phyloP scores from a whole-genome alignment of 2,329 filamentous ascomycete genomes.

The Alternaria metachromatica region DNA sequence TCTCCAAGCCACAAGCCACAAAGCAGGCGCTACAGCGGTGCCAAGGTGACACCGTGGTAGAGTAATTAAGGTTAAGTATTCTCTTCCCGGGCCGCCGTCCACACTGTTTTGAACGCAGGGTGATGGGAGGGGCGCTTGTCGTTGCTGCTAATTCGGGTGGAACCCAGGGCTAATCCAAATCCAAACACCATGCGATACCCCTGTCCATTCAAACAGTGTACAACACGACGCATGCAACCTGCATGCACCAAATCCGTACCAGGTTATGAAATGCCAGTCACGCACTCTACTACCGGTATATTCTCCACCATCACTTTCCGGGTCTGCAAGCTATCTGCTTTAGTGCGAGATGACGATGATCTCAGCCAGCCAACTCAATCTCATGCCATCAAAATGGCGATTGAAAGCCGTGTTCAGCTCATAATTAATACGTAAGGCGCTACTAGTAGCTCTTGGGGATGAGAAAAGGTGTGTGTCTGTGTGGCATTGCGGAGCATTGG shows the following conservation, averaged over 20 bases:
- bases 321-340: slow-evolving; percentile 9
- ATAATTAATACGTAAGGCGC: slow-evolving; percentile 14
- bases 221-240: slow-evolving; percentile 7
- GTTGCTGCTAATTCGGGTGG: slow-evolving; percentile 20
- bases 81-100: slow-evolving; percentile 27
- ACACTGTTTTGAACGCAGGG: slow-evolving; percentile 19
- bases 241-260: slow-evolving; percentile 15
- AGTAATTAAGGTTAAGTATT: slow-evolving; percentile 32
- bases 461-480: slow-evolving; percentile 1
- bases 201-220: slow-evolving; percentile 13
- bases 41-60: slow-evolving; percentile 18
- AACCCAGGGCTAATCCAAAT: slow-evolving; percentile 32
- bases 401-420: slow-evolving; percentile 9
- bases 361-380: slow-evolving; percentile 4
- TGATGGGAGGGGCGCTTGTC: slow-evolving; percentile 34
- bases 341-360: slow-evolving; percentile 18
- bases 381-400: slow-evolving; percentile 15
- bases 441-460: slow-evolving; percentile 1
- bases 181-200: slow-evolving; percentile 27
- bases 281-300: slow-evolving; percentile 14
- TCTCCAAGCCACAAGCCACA: slow-evolving; percentile 16
- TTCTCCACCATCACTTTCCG: slow-evolving; percentile 11
- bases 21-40: background rate
- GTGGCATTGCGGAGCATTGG: slow-evolving; percentile 15
- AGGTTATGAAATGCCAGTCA: slow-evolving; percentile 15